Conservation (phyloP, 768 basidiomycete species). For the Suillus variegatus region DNA sequence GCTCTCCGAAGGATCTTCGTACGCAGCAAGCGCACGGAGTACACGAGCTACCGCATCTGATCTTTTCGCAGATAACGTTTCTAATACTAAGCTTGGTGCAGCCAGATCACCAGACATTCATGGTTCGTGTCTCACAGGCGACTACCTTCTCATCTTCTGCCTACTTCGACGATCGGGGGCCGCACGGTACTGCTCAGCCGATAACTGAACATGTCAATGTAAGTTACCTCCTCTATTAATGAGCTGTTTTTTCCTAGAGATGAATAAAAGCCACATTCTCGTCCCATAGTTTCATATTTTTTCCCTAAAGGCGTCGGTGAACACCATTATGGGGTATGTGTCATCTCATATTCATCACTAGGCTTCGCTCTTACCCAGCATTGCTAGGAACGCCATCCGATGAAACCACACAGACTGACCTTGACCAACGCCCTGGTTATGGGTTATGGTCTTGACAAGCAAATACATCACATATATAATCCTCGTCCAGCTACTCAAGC, state of each 20-base stretch:
- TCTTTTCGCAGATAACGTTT: background rate
- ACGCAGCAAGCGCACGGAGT: background rate
- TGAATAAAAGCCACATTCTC: conserved; percentile 34
- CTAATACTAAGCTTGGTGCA: background rate
- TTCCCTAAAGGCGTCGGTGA: conserved; percentile 92
- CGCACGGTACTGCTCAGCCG: conserved; percentile 70
- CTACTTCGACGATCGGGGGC: conserved; percentile 77
- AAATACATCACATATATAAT: conserved; percentile 89
- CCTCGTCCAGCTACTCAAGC: conserved; percentile 86
- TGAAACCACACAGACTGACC: conserved; percentile 97
- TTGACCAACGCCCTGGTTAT: conserved; percentile 94
- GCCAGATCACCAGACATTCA: conserved; percentile 9
- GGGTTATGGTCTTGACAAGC: conserved; percentile 94
- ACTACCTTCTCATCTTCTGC: conserved; percentile 71
- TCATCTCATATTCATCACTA: background rate
- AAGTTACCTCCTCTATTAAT: conserved; percentile 28
- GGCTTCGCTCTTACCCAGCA: conserved; percentile 9
- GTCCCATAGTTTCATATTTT: conserved; percentile 94
- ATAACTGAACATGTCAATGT: conserved; percentile 81
- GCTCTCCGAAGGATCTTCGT: background rate
- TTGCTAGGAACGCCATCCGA: conserved; percentile 90
- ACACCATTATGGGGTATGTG: conserved; percentile 91
- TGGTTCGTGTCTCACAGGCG: conserved; percentile 40
- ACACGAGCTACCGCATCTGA: background rate
- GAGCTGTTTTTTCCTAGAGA: conserved; percentile 16